Evolutionary conservation across 2,329 filamentous ascomycete genomes (phyloP).

Genomic region (Monilinia fructigena): DNA sequence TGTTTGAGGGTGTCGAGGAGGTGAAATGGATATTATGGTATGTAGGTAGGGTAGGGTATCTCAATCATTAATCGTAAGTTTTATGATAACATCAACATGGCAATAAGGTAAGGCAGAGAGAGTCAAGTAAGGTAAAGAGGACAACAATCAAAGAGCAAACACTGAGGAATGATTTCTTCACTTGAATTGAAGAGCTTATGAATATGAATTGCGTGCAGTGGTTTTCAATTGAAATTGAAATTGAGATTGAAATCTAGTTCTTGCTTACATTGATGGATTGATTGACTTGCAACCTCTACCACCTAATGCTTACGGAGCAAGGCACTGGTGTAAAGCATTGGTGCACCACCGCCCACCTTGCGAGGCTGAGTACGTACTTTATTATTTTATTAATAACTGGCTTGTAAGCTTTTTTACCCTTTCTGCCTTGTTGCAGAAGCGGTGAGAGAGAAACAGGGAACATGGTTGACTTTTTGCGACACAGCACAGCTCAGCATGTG

Average conservation of each 20-base stretch:
- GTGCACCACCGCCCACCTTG: background rate
- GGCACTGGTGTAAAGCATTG: too few species aligned
- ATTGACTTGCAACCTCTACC: background rate
- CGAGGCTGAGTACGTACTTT: constrained; percentile 24
- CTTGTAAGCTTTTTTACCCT: background rate
- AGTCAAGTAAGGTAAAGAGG: too few species aligned
- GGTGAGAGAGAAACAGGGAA: constrained; percentile 1
- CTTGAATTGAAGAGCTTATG: constrained; percentile 17
- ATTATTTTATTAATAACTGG: constrained; percentile 1
- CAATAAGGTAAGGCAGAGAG: background rate
- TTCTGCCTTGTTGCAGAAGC: constrained; percentile 4
- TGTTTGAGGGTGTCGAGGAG: constrained; percentile 1
- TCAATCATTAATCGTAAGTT: constrained; percentile 17
- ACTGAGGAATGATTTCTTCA: background rate
- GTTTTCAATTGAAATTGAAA: background rate
- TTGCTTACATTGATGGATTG: background rate
- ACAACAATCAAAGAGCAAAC: background rate
- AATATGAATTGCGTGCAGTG: constrained; percentile 7
- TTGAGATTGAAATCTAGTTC: background rate
- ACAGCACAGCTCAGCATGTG: constrained; percentile 18
- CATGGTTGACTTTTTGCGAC: too few species aligned
- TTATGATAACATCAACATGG: constrained; percentile 16
- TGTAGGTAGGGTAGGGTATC: background rate
- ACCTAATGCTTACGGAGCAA: too few species aligned
- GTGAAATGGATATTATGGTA: background rate